Base-by-base conservation (phyloP, 225 moss, liverwort and hornwort genomes). In the Polytrichum formosum region DNA sequence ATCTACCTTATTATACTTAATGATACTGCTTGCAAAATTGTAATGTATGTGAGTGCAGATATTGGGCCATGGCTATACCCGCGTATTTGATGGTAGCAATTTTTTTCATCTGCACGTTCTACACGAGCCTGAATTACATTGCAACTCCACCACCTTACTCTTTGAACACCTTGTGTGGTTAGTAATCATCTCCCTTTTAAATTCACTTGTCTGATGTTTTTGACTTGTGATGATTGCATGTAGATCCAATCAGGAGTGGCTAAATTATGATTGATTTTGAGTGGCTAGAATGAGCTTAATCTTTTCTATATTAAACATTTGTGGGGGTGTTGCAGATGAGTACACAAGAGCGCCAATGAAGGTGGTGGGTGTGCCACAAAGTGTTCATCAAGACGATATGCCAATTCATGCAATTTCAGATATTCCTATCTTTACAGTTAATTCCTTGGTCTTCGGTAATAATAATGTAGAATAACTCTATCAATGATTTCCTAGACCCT, bases 11-110 rank as follows among this genome's bases (percentile, higher is more conserved):
- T 13, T 46, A 0, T 4, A 46, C 3, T 46, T 16, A 46, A 46
- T 16, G 46, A 35, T 13, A 16, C 13, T 46, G 46, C 46, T 10
- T 46, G 13, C 46, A 46, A 46, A 46, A 46, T 46, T 35, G 35
- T 35, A 13, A 16, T 46, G 46, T 46, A 13, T 46, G 9, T 46
- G 46, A 72, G 37, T 22, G 61, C 81, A 89, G 86, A 31, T 98
- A 94, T 72, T 98, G 98, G 98, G 92, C 98, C 19, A 83, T 98
- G 83, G 94, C 98, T 64, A 75, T 98, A 74, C 98, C 98, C 2
- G 84, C 91, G 2, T 98, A 98, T 73, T 21, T 89, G 58, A 77
- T 90, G 53, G 83, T 94, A 35, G 74, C 80, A 7, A 68, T 89
- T 18, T 54, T 84, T 28, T 91, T 98, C 77, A 77, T 91, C 6